Evolutionary conservation across 306 rosid species (phyloP).

Genomic region (Cotoneaster glaucophyllus): DNA sequence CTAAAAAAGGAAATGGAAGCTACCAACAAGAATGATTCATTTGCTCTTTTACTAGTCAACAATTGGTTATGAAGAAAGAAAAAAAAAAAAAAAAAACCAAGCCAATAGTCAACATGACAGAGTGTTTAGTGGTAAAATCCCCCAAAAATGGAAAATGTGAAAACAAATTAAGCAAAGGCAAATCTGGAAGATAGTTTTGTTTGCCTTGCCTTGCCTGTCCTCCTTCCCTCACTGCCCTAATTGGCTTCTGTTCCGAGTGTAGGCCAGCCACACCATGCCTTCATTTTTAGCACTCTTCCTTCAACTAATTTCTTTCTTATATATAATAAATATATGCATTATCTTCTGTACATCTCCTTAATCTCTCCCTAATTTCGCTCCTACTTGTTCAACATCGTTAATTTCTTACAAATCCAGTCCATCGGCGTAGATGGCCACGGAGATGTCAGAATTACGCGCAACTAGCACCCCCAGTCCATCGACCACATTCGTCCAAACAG

Average conservation of each 20-base stretch:
- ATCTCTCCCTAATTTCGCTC: background rate
- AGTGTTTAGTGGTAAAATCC: background rate
- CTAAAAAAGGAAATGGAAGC: background rate
- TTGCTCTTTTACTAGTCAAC: too few species aligned
- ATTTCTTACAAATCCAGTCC: background rate
- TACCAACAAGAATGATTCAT: background rate
- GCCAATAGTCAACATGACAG: background rate
- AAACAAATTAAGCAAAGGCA: background rate
- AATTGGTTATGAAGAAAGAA: background rate
- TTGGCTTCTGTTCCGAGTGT: conserved; percentile 6
- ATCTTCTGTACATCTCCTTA: background rate
- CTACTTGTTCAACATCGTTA: background rate
- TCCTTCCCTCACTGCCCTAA: conserved; percentile 32
- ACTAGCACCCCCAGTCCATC: background rate
- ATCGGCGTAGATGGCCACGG: conserved; percentile 26
- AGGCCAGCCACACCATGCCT: conserved; percentile 22
- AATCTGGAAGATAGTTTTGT: conserved; percentile 30
- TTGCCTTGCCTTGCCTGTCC: conserved; percentile 7
- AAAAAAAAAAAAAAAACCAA: background rate
- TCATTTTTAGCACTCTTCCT: background rate
- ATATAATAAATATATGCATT: too few species aligned
- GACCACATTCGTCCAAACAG: conserved; percentile 74
- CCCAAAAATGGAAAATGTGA: background rate
- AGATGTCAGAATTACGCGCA: conserved; percentile 25
- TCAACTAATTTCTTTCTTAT: conserved; percentile 1